Evolutionary conservation across 192 early-diverging fungal species (phyloP), one percentile per base, ranked within the genome.

Genomic region (Backusella tarrabulga): DNA sequence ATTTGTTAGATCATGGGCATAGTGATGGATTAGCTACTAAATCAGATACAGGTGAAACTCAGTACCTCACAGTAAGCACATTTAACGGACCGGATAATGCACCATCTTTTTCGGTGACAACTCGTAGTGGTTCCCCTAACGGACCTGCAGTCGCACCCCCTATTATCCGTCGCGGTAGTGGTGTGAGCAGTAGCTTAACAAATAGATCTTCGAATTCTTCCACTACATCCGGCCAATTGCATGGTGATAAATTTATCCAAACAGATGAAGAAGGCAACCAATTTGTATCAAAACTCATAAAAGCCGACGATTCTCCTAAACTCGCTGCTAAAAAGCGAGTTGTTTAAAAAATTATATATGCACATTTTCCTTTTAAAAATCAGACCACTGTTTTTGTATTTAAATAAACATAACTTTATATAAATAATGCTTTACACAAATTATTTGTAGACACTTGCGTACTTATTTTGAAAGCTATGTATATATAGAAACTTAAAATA

Each of bases 221-320:
- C 21, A 15, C 42, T 34, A 12, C 60, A 29, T 38, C 50, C 1
- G 75, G 63, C 15, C 67, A 74, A 42, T 17, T 74, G 5, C 66
- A 82, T 21, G 80, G 76, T 1, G 74, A 77, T 54, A 75, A 56
- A 15, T 82, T 72, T 76, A 60, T 82, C 1, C 73, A 78, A 40
- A 78, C 73, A 54, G 74, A 78, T 68, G 76, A 82, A 66, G 77
- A 82, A 50, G 80, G 80, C 1, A 78, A 78, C 44, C 76, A 78
- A 52, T 41, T 82, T 26, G 73, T 72, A 40, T 46, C 71, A 63
- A 82, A 82, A 46, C 69, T 82, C 72, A 78, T 68, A 21, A 82
- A 78, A 38, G 80, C 77, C 4, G 56, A 74, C 21, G 67, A 77
- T 3, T 44, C 69, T 40, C 68, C 74, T 41, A 71, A 68, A 50